Percentiles rank a stretch among this genome's conserved stretches.
Evolutionary conservation across 2,329 filamentous ascomycete genomes (phyloP).

Genomic region (Calonectria crousiana): DNA sequence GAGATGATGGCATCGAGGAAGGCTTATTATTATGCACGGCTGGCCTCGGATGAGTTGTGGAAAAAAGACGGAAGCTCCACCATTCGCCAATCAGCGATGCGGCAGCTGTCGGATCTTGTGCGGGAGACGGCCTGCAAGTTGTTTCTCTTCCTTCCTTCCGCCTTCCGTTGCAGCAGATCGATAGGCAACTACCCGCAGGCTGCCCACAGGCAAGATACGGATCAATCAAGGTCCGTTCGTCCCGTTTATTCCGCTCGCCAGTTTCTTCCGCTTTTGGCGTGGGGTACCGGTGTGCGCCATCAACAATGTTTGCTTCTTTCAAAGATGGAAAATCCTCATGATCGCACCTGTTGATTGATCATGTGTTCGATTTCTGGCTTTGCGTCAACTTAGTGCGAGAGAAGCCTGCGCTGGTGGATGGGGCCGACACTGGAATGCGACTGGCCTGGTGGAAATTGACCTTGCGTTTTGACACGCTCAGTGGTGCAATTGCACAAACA

Average conservation of each 20-base stretch:
- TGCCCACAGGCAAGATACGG: background rate
- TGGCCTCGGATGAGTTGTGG: slow-evolving; percentile 4
- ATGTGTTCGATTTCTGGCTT: background rate
- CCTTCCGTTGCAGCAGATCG: slow-evolving; percentile 15
- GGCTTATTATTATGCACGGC: background rate
- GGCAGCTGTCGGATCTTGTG: slow-evolving; percentile 19
- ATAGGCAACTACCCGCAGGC: background rate
- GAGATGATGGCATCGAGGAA: background rate
- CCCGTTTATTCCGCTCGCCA: background rate
- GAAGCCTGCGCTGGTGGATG: background rate
- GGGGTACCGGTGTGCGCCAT: background rate
- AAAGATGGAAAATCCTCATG: background rate
- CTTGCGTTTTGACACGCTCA: background rate
- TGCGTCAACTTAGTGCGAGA: background rate
- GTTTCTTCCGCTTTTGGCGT: slow-evolving; percentile 1
- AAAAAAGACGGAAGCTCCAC: slow-evolving; percentile 7
- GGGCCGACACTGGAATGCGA: background rate
- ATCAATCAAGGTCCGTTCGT: slow-evolving; percentile 9
- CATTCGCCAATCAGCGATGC: slow-evolving; percentile 34
- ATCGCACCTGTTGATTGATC: background rate
- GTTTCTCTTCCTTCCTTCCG: slow-evolving; percentile 31
- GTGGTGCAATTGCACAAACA: background rate
- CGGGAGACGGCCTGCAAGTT: slow-evolving; percentile 17
- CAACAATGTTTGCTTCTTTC: background rate
- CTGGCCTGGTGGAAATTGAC: background rate